Conservation (phyloP, 176 grass and related monocot genomes). For the Zoysia pacifica region DNA sequence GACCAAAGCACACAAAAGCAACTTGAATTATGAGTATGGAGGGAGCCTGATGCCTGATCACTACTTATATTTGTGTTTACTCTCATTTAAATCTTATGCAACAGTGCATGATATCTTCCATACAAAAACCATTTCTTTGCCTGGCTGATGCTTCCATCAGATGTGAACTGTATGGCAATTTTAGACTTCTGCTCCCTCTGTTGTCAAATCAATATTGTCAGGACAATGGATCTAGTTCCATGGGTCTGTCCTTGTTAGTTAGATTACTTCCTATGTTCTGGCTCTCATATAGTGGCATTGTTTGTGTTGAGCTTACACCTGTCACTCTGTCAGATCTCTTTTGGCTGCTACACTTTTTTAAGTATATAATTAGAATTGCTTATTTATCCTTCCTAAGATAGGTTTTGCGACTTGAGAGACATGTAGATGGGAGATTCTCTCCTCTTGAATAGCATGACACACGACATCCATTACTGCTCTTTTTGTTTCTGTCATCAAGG, state of each 20-base stretch:
- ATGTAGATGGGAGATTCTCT: not conserved
- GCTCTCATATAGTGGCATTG: not conserved
- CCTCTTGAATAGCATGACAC: not conserved
- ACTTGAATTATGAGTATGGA: too few relatives aligned
- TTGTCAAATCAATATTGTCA: too few relatives aligned
- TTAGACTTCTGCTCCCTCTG: not conserved
- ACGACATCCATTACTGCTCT: not conserved
- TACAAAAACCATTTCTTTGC: not conserved
- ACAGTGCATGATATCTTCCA: not conserved
- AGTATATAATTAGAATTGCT: not conserved
- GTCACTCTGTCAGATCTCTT: not conserved
- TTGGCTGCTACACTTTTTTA: not conserved
- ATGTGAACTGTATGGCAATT: conserved; percentile 9
- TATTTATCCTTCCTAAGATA: not conserved
- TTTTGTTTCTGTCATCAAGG: not conserved
- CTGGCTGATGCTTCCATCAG: conserved; percentile 13
- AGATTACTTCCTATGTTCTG: conserved; percentile 12
- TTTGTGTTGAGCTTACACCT: not conserved
- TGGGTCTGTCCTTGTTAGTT: not conserved
- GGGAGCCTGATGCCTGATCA: not conserved
- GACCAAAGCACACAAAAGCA: too few relatives aligned
- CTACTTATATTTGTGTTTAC: not conserved
- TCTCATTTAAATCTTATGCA: not conserved
- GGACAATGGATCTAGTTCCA: too few relatives aligned
- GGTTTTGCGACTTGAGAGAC: not conserved